Conservation (phyloP, 2,329 filamentous ascomycete species). For the Ophiostoma ips region DNA sequence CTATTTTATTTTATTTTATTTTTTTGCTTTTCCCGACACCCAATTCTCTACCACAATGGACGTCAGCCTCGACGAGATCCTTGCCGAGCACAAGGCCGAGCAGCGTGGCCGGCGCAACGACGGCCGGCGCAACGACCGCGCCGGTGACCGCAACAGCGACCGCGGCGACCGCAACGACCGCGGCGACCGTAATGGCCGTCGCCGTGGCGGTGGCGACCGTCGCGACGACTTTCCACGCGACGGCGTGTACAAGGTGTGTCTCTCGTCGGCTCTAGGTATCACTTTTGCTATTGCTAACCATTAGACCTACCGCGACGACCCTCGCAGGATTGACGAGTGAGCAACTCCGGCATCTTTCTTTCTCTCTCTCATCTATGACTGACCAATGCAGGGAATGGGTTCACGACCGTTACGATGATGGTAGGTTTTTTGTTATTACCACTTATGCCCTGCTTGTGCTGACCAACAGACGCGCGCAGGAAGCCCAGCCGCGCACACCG, state of each 20-base stretch:
- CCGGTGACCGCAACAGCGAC: conserved; percentile 1
- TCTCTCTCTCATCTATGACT: not conserved
- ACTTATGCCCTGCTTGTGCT: not conserved
- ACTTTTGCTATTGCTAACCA: not conserved
- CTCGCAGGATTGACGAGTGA: conserved; percentile 57
- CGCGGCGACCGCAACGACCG: not conserved
- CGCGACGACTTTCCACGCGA: conserved; percentile 51
- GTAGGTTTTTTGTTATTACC: not conserved
- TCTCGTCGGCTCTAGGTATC: too few species aligned
- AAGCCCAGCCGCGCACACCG: not conserved
- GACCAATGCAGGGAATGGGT: conserved; percentile 65
- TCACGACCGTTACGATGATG: conserved; percentile 73
- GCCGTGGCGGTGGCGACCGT: conserved; percentile 12
- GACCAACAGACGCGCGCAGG: conserved; percentile 31
- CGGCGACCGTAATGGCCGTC: conserved; percentile 10
- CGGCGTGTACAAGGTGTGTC: conserved; percentile 73
- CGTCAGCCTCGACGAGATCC: conserved; percentile 43
- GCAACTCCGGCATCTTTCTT: conserved; percentile 15
- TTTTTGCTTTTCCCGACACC: too few species aligned
- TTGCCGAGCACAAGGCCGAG: conserved; percentile 27
- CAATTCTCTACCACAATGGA: conserved; percentile 34
- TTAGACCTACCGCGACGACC: conserved; percentile 49
- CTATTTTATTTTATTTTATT: too few species aligned
- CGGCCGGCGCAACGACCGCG: conserved; percentile 10
- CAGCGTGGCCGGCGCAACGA: conserved; percentile 3